Percentiles rank a stretch among this genome's conserved stretches.
Evolutionary conservation across 805 yeast genomes (phyloP).

Genomic region (Metahyphopichia silvanorum): DNA sequence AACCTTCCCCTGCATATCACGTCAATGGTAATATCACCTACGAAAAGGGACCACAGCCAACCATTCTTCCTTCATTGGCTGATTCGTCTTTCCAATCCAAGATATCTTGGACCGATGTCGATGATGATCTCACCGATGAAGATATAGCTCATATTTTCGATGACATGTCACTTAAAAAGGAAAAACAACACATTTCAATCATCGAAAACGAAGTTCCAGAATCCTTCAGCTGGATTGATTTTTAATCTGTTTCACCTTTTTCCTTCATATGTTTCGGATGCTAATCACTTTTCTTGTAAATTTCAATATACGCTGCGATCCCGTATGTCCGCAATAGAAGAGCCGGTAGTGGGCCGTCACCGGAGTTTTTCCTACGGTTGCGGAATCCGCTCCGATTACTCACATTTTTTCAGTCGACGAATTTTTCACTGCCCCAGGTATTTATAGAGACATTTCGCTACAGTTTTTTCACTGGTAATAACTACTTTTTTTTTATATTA

Average conservation of each 20-base stretch:
- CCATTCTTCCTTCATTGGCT: conserved; percentile 23
- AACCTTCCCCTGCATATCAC: conserved; percentile 2
- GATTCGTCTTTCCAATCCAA: conserved; percentile 27
- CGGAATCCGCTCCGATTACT: neutral
- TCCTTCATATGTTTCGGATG: no score
- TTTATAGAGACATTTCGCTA: no score
- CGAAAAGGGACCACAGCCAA: conserved; percentile 1
- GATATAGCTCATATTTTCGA: conserved; percentile 7
- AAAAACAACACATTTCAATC: neutral
- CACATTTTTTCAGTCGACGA: conserved; percentile 3
- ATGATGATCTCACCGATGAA: conserved; percentile 24
- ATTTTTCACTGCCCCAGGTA: no score
- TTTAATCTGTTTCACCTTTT: neutral
- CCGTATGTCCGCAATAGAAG: neutral
- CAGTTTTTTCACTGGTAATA: no score
- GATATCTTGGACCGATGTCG: conserved; percentile 35
- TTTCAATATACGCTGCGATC: no score
- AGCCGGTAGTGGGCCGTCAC: conserved; percentile 1
- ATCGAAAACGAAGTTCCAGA: neutral
- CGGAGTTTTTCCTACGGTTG: neutral
- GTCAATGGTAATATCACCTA: neutral
- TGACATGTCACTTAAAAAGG: neutral
- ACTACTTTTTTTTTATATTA: no score
- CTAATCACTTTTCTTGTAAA: no score
- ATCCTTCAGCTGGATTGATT: neutral